phyloP scores from a whole-genome alignment of 164 flowering plant genomes.

The Umbellularia californica region DNA sequence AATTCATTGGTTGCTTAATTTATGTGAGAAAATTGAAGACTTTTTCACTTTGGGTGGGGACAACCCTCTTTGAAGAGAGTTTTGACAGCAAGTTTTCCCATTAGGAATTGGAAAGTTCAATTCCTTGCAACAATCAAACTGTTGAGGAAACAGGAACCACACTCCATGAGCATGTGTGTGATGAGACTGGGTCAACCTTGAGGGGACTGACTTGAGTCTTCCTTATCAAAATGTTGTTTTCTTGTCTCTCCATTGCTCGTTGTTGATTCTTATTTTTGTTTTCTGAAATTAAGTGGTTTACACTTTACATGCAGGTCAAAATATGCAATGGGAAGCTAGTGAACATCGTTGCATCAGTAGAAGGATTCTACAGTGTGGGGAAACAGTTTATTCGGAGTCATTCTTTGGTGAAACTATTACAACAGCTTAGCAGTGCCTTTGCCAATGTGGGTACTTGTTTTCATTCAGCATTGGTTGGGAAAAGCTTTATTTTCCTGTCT shows the following conservation, averaged over 20 bases:
- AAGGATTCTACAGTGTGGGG: conserved; percentile 76
- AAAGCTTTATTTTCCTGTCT: not conserved
- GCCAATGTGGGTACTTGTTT: conserved; percentile 59
- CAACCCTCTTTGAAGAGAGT: too few species aligned
- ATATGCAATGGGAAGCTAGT: conserved; percentile 88
- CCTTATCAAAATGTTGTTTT: not conserved
- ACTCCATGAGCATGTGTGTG: not conserved
- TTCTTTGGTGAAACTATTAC: conserved; percentile 79
- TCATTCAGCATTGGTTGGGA: not conserved
- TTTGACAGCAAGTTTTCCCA: too few species aligned
- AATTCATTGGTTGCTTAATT: not conserved
- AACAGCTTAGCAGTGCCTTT: conserved; percentile 85
- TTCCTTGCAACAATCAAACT: too few species aligned
- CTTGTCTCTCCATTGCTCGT: not conserved
- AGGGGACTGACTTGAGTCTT: too few species aligned
- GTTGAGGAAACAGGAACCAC: too few species aligned
- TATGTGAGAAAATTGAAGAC: not conserved
- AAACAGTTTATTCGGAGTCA: conserved; percentile 58
- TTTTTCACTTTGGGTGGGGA: not conserved
- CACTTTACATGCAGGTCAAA: conserved; percentile 51
- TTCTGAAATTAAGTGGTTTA: not conserved
- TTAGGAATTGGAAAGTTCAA: too few species aligned
- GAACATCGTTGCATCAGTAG: conserved; percentile 62
- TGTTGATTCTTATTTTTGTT: not conserved
- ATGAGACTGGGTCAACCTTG: too few species aligned